Evolutionary conservation across 2,329 filamentous ascomycete species (phyloP), one percentile per base, ranked within the genome.

Genomic region (Cladophialophora chaetospira): DNA sequence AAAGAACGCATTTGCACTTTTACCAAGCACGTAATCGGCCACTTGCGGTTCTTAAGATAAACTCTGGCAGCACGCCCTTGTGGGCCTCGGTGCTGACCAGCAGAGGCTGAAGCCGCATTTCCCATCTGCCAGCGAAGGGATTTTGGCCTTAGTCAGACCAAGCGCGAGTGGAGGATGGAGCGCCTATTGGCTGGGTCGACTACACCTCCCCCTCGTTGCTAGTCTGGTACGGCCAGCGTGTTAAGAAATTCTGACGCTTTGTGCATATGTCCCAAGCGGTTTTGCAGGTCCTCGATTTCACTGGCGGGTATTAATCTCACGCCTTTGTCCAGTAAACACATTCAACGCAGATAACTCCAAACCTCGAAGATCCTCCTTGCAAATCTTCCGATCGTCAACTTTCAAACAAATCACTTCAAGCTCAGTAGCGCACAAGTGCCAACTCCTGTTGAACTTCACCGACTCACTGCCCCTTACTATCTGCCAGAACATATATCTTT

Each of bases 171-270:
- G 46, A 42, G n/a, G 23, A 15, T 5, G 4, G 9, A 15, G 21
- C 13, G 33, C 15, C 48, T 29, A 56, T 56, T 56, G 53, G 53
- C 44, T 10, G 15, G 36, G 15, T 29, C 17, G 23, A 42, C 21
- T 19, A 50, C 26, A 26, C 29, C 47, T 17, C 35, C 21, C 38
- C 40, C 36, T 42, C 49, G 44, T 17, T 50, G 29, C 29, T 15
- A n/a, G n/a, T 15, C 23, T 19, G 29, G 49, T 44, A 28, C 42
- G 42, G 59, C 52, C 59, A 61, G 59, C 59, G 59, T 61, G 59
- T 61, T 61, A 61, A 58, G 38, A 57, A 49, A 42, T 49, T 8
- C 36, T 8, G 23, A 17, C 47, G 55, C 26, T 42, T 29, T 51
- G 31, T 38, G 33, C 29, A 43, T 23, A 13, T 31, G 11, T 48